phyloP scores from a whole-genome alignment of 208 protist genomes.

The Wallacemonas sp. region DNA sequence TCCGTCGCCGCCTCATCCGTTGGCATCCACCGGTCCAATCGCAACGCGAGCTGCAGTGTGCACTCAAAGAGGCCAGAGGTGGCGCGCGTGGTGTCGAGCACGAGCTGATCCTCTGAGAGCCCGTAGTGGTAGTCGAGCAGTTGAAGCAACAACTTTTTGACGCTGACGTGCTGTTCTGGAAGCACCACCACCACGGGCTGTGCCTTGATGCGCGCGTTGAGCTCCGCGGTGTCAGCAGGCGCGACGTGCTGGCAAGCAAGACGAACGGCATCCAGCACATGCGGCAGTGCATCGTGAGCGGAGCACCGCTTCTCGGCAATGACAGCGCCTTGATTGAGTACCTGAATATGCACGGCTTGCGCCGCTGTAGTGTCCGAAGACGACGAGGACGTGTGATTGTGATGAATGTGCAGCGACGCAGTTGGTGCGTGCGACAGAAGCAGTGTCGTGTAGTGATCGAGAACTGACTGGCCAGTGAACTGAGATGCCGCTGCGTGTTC shows the following conservation, averaged over 20 bases:
- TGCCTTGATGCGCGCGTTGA: constrained; percentile 14
- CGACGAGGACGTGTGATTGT: no score
- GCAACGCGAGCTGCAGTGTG: not conserved
- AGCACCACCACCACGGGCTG: constrained; percentile 57
- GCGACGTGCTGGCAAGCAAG: not conserved
- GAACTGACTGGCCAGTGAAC: not conserved
- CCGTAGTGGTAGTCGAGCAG: constrained; percentile 71
- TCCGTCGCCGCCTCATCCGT: not conserved
- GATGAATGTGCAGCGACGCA: not conserved
- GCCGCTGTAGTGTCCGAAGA: no score
- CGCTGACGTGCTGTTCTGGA: constrained; percentile 32
- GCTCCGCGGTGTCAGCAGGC: not conserved
- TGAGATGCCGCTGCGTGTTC: constrained; percentile 8
- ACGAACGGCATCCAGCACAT: not conserved
- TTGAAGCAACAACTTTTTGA: constrained; percentile 49
- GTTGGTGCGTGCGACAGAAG: not conserved
- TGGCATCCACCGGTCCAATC: not conserved
- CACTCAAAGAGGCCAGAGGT: constrained; percentile 12
- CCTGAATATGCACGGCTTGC: no score
- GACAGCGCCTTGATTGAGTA: no score
- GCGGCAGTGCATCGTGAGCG: not conserved
- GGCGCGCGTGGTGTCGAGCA: constrained; percentile 10
- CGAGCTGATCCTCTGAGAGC: constrained; percentile 34
- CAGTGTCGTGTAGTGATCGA: not conserved
- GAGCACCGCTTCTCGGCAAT: not conserved